These are phyloP conservation scores for Simplicillium sp. DNA, from an alignment of 2,329 filamentous ascomycete species.

Conservation along the genomic window DNA sequence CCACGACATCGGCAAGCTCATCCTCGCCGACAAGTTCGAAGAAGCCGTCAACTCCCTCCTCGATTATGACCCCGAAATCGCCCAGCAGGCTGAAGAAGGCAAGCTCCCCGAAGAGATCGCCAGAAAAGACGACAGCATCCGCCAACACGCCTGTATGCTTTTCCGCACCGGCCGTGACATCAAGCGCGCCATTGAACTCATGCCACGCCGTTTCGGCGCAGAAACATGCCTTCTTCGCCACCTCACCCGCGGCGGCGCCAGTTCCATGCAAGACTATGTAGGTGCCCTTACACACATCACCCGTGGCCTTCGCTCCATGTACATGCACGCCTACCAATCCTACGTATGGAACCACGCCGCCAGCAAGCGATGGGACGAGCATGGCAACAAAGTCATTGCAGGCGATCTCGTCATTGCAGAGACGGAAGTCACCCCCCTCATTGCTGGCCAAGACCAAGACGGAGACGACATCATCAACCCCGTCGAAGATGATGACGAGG, in stretches of 20 bases:
- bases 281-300: slow-evolving; percentile 75
- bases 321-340: slow-evolving; percentile 93
- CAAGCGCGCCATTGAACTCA: slow-evolving; percentile 50
- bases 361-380: slow-evolving; percentile 69
- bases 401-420: slow-evolving; percentile 71
- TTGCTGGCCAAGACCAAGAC: slow-evolving; percentile 55
- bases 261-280: slow-evolving; percentile 58
- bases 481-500: slow-evolving; percentile 27
- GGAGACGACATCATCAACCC: slow-evolving; percentile 32
- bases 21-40: slow-evolving; percentile 73
- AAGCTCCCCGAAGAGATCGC: slow-evolving; percentile 35
- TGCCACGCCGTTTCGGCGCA: slow-evolving; percentile 75
- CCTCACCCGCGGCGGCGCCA: slow-evolving; percentile 41
- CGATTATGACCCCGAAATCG: slow-evolving; percentile 55
- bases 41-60: slow-evolving; percentile 73
- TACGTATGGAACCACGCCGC: slow-evolving; percentile 86
- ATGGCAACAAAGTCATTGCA: slow-evolving; percentile 64
- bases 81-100: slow-evolving; percentile 32
- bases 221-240: slow-evolving; percentile 74
- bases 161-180: slow-evolving; percentile 57
- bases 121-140: slow-evolving; percentile 65
- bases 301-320: slow-evolving; percentile 80
- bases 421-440: slow-evolving; percentile 18
- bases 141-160: slow-evolving; percentile 67
- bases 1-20: slow-evolving; percentile 73